Base-by-base conservation (phyloP, 257 asterid species). In the Nicotiana undulata region DNA sequence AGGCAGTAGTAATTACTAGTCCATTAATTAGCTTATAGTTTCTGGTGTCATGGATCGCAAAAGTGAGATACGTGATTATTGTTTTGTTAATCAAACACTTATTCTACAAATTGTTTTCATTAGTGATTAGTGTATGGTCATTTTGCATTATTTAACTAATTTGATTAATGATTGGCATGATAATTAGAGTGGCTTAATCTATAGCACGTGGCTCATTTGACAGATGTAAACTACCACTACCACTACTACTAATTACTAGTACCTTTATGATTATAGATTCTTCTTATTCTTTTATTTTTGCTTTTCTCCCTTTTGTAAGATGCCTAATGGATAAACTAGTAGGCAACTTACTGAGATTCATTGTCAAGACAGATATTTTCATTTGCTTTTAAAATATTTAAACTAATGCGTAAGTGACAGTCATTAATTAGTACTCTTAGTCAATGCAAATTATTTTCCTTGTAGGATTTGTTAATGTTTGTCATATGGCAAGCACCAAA, bases 91-190 rank as follows among this genome's bases (percentile, higher is more conserved):
- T 46, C 32, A 72, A 3, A 24, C 60, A 46, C 60, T 44, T 44
- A 22, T 44, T 9, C 22, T 22, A 72, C 20, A 70, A 72, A 8
- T 44, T 72, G 60, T 24, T 12, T 10, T 4, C 15, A 59, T 9
- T 68, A 20, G 77, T 70, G 77, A 46, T 24, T 24, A 72, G 59
- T 22, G 60, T 46, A 72, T 22, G 58, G 15, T 46, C 60, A 40
- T 15, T 22, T 72, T 46, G 60, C 22, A 72, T 72, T 72, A 46
- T 72, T 72, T 72, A 72, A 72, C 32, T 74, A 79, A 46, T 72
- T 72, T 72, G 49, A 72, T 49, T 74, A 79, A 83, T 83, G 83
- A 79, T 83, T 83, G 60, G 63, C 24, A 22, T 58, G 61, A 28
- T 58, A 79, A 79, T 63, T 52, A 20, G n/a, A 63, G 70, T 70